Base-by-base conservation (phyloP, 495 filamentous ascomycete species). In the Annulohypoxylon bovei region DNA sequence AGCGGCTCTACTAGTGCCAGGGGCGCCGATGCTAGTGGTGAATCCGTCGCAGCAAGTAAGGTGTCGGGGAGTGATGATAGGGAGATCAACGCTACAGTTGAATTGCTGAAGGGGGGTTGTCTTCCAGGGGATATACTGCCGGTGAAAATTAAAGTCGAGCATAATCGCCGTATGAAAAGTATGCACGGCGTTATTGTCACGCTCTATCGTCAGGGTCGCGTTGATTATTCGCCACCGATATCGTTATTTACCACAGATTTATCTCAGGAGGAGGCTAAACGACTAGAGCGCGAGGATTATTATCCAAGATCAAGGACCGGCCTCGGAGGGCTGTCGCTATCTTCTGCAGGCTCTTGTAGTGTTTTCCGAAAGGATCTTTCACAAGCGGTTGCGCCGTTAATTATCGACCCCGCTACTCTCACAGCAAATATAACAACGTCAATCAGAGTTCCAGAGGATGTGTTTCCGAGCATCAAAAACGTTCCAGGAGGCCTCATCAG, bases 121-220 rank as follows among this genome's bases (percentile, higher is more conserved):
- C 85, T 99, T 20, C 89, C 92, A 1, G 95, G 95, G 12, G 95
- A 98, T 70, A 86, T 86, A 18, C 81, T 99, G 23, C 88, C 92
- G 1, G 83, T 99, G 40, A 91, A 88, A 73, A 89, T 98, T 58
- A 88, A 85, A 0, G 89, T 99, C 65, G 89, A 92, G 72, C 96
- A 98, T 72, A 93, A 87, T 52, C 95, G 94, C 71, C 87, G 88
- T 54, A 89, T 98, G 75, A 93, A 92, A 76, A 98, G 92, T 74
- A 83, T 97, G 81, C 90, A 94, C 71, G 95, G 95, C 0, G 91
- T 98, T 53, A 95, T 99, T 62, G 84, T 97, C 27, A 99, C 95
- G 1, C 82, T 99, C 4, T 97, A 97, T 76, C 88, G 95, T 44
- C 91, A 96, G 78, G 94, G 93, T 7, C 90, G 93, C 8, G 95